These are phyloP conservation scores for Azolla pinnata DNA, from an alignment of 75 land plant genomes.

Conservation along the genomic window DNA sequence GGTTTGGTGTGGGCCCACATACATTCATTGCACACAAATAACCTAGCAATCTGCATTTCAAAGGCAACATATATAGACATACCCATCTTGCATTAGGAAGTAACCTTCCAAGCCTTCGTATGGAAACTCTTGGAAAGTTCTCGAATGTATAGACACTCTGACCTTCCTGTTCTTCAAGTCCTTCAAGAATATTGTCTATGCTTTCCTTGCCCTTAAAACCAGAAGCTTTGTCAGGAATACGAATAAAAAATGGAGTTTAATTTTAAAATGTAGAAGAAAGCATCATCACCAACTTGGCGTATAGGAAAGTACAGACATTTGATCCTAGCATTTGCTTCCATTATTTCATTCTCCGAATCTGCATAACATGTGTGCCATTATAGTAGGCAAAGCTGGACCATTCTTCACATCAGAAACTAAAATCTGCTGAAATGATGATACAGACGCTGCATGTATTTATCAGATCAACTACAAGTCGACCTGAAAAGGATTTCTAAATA, in stretches of 20 bases:
- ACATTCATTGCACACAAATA: neutral
- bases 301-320: constrained; percentile 64
- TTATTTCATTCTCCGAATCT: too few species aligned
- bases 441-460: too few species aligned
- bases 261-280: neutral
- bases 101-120: constrained; percentile 57
- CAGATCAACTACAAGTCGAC: too few species aligned
- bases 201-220: constrained; percentile 52
- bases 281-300: constrained; percentile 25
- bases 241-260: neutral
- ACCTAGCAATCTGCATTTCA: neutral
- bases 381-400: too few species aligned
- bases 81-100: constrained; percentile 81
- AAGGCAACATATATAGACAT: constrained; percentile 1
- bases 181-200: constrained; percentile 37
- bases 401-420: too few species aligned
- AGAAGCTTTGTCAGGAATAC: constrained; percentile 5
- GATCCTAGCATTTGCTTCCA: constrained; percentile 60
- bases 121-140: constrained; percentile 38
- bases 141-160: constrained; percentile 25
- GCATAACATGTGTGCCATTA: too few species aligned
- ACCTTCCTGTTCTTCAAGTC: constrained; percentile 20
- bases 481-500: too few species aligned
- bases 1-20: too few species aligned
- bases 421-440: too few species aligned